Percentiles rank a stretch among this genome's conserved stretches.
Conservation (phyloP, 176 grass and related monocot genomes). For the barley (Hordeum vulgare) region MorexV3_pseudomolecules_assembly NC_058521.1:466113964-466114463, state of each 20-base stretch:
- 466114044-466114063: background rate
- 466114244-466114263: conserved; percentile 98
- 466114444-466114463: conserved; percentile 17
- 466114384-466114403: background rate
- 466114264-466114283: conserved; percentile 99
- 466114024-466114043: background rate
- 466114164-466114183: conserved; percentile 81
- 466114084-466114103: conserved; percentile 99
- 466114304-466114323: conserved; percentile 99
- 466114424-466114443: conserved; percentile 25
- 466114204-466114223: conserved; percentile 99
- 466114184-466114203: conserved; percentile 98
- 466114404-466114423: background rate
- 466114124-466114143: conserved; percentile 99
- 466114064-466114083: background rate
- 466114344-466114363: background rate
- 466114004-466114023: background rate
- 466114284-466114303: conserved; percentile 99
- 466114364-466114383: background rate
- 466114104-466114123: conserved; percentile 87
- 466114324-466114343: background rate
- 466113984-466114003: too few relatives aligned
- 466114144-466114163: conserved; percentile 90
- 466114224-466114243: conserved; percentile 95
- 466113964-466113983: background rate